Evolutionary conservation across 106 monocot genomes (phyloP).

Genomic region (Apostasia ramifera): DNA sequence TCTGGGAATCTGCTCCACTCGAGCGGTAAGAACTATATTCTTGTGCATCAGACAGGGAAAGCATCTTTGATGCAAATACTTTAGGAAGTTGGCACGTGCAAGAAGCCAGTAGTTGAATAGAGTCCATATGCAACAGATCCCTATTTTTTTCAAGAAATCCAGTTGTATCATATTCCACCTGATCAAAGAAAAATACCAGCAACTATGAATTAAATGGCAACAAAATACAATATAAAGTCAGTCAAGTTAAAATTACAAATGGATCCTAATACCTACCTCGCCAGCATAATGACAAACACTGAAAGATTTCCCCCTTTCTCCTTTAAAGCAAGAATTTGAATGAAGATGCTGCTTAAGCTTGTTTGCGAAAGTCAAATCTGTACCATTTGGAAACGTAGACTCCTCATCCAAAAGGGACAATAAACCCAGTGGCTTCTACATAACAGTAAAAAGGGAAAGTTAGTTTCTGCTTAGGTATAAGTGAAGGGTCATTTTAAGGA

Average conservation of each 20-base stretch:
- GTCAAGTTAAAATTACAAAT: neutral
- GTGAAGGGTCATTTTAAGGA: too few relatives aligned
- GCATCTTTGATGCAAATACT: slow-evolving; percentile 81
- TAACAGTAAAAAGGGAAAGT: neutral
- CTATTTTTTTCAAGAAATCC: slow-evolving; percentile 98
- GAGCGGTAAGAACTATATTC: slow-evolving; percentile 35
- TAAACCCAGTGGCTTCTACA: slow-evolving; percentile 93
- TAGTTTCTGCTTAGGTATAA: too few relatives aligned
- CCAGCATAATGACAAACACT: slow-evolving; percentile 87
- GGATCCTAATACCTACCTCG: slow-evolving; percentile 47
- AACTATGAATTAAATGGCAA: neutral
- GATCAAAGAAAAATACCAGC: slow-evolving; percentile 10
- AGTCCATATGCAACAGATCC: slow-evolving; percentile 84
- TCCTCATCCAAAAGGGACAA: slow-evolving; percentile 96
- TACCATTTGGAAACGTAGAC: slow-evolving; percentile 96
- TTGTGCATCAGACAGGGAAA: slow-evolving; percentile 39
- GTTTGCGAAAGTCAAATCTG: slow-evolving; percentile 87
- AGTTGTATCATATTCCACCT: slow-evolving; percentile 84
- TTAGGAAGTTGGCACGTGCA: slow-evolving; percentile 77
- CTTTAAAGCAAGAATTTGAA: slow-evolving; percentile 82
- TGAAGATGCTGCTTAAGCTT: slow-evolving; percentile 91
- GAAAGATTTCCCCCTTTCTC: slow-evolving; percentile 86
- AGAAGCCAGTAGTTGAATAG: slow-evolving; percentile 77
- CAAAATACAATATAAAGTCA: slow-evolving; percentile 5
- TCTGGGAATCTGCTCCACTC: slow-evolving; percentile 72